Conservation (phyloP, 345 rosid genomes). For the Pugionium cornutum region DNA sequence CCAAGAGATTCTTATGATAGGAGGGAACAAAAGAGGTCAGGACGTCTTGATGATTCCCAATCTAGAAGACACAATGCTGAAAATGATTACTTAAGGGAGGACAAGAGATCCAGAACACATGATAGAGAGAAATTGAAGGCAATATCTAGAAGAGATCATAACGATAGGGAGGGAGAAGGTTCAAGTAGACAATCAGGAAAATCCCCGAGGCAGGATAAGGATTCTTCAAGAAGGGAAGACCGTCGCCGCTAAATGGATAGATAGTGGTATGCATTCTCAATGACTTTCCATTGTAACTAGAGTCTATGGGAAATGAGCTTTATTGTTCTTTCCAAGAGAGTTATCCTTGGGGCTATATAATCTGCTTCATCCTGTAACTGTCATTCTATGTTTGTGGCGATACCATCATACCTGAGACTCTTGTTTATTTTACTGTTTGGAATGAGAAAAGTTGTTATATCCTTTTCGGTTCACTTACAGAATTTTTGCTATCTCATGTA, state of each 20-base stretch:
- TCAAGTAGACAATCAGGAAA: conserved; percentile 44
- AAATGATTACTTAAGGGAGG: conserved; percentile 44
- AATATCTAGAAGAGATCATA: conserved; percentile 38
- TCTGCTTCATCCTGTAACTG: not conserved
- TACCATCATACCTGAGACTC: not conserved
- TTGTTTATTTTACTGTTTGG: conserved; percentile 12
- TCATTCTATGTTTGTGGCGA: conserved; percentile 4
- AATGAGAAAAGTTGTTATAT: conserved; percentile 7
- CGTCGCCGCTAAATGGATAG: conserved; percentile 34
- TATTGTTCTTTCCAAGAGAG: conserved; percentile 27
- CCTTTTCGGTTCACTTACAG: not conserved
- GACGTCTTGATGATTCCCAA: conserved; percentile 42
- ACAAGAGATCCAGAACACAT: conserved; percentile 45
- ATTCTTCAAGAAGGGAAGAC: conserved; percentile 41
- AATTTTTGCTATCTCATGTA: not conserved
- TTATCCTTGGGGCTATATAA: conserved; percentile 7
- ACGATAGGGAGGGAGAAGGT: conserved; percentile 41
- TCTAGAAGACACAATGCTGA: conserved; percentile 45
- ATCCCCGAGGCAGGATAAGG: conserved; percentile 42
- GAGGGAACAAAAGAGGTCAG: conserved; percentile 40
- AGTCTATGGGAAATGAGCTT: conserved; percentile 27
- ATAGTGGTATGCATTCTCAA: conserved; percentile 6
- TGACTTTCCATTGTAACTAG: conserved; percentile 1
- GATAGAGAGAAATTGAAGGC: conserved; percentile 26
- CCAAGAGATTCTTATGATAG: conserved; percentile 39